Evolutionary conservation across 2,329 filamentous ascomycete species (phyloP).

Genomic region (Aspergillus costaricaensis): DNA sequence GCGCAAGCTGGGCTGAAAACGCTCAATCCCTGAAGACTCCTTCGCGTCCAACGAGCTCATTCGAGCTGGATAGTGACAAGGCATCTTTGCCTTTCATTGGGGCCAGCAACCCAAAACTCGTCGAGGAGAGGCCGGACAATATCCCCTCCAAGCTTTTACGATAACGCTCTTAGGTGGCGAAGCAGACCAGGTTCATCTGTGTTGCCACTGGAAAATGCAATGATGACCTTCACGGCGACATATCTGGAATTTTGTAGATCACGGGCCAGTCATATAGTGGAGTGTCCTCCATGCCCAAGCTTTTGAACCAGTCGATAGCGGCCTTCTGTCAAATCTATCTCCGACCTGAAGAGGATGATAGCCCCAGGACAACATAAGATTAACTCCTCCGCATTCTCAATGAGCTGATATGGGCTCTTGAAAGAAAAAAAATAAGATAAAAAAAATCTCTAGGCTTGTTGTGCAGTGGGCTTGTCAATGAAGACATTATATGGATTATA

Average conservation of each 20-base stretch:
- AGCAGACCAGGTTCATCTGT: conserved; percentile 16
- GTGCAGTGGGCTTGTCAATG: not conserved
- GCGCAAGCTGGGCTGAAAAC: conserved; percentile 24
- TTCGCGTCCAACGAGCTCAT: conserved; percentile 26
- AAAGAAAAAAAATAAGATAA: too few relatives aligned
- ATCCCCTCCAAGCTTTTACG: conserved; percentile 12
- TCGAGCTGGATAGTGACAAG: conserved; percentile 21
- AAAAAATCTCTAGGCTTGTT: too few relatives aligned
- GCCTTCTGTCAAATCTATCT: conserved; percentile 11
- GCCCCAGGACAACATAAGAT: conserved; percentile 13
- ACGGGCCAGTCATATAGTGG: conserved; percentile 40
- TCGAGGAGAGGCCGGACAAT: conserved; percentile 26
- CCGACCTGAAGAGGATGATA: conserved; percentile 9
- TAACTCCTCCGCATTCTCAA: conserved; percentile 25
- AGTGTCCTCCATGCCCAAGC: conserved; percentile 24
- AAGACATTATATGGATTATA: too few relatives aligned
- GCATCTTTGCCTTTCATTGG: conserved; percentile 28
- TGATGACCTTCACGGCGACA: conserved; percentile 40
- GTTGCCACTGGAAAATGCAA: conserved; percentile 23
- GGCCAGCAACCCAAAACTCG: conserved; percentile 26
- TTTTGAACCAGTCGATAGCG: conserved; percentile 20
- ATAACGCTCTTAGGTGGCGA: conserved; percentile 8
- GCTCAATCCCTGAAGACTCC: conserved; percentile 21
- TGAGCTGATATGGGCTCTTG: conserved; percentile 13
- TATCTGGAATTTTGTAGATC: conserved; percentile 28